phyloP scores from a whole-genome alignment of 768 basidiomycete genomes.

The Leccinellum luteum region DNA sequence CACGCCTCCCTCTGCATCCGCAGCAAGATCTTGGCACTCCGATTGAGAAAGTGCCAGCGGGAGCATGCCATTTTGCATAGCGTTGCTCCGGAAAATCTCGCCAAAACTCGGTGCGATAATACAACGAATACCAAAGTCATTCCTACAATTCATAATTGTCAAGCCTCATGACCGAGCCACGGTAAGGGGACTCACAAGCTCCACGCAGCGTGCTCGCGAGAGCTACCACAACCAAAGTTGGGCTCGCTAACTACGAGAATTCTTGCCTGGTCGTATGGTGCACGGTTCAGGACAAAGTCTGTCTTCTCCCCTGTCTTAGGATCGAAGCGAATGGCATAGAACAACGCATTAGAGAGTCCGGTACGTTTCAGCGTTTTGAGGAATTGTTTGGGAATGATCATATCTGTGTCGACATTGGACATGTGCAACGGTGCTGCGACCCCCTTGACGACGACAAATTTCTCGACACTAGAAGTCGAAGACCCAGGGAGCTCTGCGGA shows the following conservation, averaged over 20 bases:
- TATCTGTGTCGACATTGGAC: constrained; percentile 88
- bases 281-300: constrained; percentile 80
- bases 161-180: background rate
- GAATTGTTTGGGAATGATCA: constrained; percentile 94
- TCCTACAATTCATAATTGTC: constrained; percentile 37
- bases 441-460: constrained; percentile 70
- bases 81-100: constrained; percentile 86
- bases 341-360: constrained; percentile 79
- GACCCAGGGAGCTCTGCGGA: constrained; percentile 38
- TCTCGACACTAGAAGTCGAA: constrained; percentile 49
- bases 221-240: constrained; percentile 92
- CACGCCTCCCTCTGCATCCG: constrained; percentile 72
- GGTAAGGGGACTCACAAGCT: constrained; percentile 54
- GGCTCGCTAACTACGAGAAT: constrained; percentile 82
- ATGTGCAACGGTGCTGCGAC: constrained; percentile 78
- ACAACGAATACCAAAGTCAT: constrained; percentile 88
- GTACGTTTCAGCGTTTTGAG: constrained; percentile 90
- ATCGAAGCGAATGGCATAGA: constrained; percentile 78
- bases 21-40: constrained; percentile 67
- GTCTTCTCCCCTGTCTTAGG: constrained; percentile 76
- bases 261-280: constrained; percentile 70
- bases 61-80: constrained; percentile 94
- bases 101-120: constrained; percentile 88
- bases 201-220: constrained; percentile 90
- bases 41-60: constrained; percentile 69